phyloP scores from a whole-genome alignment of 73 alveolate species.

The Breviolum minutum region DNA sequence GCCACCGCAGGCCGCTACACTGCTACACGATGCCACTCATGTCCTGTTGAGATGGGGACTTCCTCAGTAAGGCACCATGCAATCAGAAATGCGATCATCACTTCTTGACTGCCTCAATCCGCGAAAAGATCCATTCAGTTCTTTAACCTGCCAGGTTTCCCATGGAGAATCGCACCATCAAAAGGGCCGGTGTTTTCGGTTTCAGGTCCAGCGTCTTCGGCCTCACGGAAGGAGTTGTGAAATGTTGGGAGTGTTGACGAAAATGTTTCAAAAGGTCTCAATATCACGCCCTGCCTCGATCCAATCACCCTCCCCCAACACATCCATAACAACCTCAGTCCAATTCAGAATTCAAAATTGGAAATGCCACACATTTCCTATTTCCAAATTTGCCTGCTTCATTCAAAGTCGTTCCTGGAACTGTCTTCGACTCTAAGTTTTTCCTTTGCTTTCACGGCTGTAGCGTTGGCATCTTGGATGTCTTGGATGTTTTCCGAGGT shows the following conservation, averaged over 20 bases:
- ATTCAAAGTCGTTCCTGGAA: background rate
- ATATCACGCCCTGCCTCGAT: constrained; percentile 1
- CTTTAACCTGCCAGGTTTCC: background rate
- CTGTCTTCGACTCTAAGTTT: background rate
- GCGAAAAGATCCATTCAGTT: background rate
- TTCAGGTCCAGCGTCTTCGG: background rate
- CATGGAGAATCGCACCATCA: constrained; percentile 33
- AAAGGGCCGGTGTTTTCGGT: constrained; percentile 1
- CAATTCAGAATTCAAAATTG: background rate
- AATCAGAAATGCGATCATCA: too few relatives aligned
- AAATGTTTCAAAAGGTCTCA: background rate
- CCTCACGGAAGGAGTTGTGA: background rate
- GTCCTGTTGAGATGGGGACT: constrained; percentile 24
- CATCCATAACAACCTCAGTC: constrained; percentile 85
- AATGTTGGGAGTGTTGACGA: background rate
- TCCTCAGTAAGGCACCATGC: background rate
- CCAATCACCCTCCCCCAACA: constrained; percentile 87
- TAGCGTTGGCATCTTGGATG: background rate
- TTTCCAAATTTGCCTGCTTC: background rate
- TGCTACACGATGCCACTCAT: constrained; percentile 6
- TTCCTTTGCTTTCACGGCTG: background rate
- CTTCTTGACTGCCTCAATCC: too few relatives aligned
- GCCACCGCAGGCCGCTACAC: background rate
- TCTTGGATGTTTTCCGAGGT: background rate
- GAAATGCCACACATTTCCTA: background rate